Base-by-base conservation (phyloP, 1,284 basidiomycete genomes). In the Fomitopsis palustris region DNA sequence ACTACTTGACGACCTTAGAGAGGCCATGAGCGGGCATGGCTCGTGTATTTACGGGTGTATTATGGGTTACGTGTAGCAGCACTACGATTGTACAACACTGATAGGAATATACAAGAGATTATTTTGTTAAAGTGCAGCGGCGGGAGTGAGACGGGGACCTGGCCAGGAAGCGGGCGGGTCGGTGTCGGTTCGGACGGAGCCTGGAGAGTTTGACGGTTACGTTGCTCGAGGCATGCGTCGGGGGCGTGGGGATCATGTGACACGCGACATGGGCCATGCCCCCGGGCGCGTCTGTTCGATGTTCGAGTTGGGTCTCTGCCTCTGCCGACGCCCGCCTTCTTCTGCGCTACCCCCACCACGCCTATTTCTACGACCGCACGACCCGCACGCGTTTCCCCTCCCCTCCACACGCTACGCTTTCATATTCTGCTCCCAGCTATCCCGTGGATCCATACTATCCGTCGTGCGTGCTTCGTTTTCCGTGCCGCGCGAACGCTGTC, bases 1-100 rank as follows among this genome's bases (percentile, higher is more conserved):
- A 52, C 49, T 52, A 52, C 6, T 52, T 52, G 31, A 52, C 49
- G 49, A 52, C 49, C 49, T 68, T 64, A 65, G 61, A 65, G 55
- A 62, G 64, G 42, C 16, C 54, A 23, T 31, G 47, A 51, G 55
- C 9, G 54, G 58, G 45, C 61, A 60, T 47, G 58, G 29, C 49
- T 27, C 16, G 49, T 54, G 55, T 61, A 61, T 61, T 55, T 53
- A 43, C 35, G 47, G 56, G 49, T 58, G 60, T 61, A 61, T 53
- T 51, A 55, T 47, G 45, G 58, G 57, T 45, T 54, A 42, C 49
- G 56, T 57, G 51, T 53, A 57, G 56, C 49, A 53, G 49, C 37
- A 49, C 37, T 53, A 53, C 56, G 47, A 53, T 41, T 57, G 56
- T 58, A 58, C 57, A 58, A 58, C 52, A 58, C 52, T 29, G 19